Evolutionary conservation across 345 rosid species (phyloP).

Genomic region (Erysimum cheiranthoides): DNA sequence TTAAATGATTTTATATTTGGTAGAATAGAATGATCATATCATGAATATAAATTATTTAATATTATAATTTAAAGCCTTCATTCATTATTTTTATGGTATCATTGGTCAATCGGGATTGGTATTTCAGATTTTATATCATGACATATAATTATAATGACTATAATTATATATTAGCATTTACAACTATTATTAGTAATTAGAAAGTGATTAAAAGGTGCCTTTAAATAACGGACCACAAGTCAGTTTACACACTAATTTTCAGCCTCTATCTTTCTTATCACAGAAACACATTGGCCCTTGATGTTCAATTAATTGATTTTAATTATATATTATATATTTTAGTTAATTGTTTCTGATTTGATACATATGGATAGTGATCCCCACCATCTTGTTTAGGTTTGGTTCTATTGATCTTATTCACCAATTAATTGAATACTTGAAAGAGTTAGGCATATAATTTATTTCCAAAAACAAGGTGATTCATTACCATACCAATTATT

Average conservation of each 20-base stretch:
- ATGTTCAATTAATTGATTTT: conserved; percentile 44
- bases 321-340: conserved; percentile 49
- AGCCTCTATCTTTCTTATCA: conserved; percentile 35
- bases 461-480: conserved; percentile 3
- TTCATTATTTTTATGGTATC: conserved; percentile 8
- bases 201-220: conserved; percentile 47
- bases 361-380: conserved; percentile 51
- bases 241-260: conserved; percentile 62
- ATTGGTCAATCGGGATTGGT: conserved; percentile 16
- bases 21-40: conserved; percentile 9
- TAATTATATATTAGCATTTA: conserved; percentile 3
- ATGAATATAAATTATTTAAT: conserved; percentile 11
- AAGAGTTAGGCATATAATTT: conserved; percentile 37
- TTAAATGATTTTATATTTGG: conserved; percentile 47
- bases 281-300: conserved; percentile 44
- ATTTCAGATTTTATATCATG: conserved; percentile 15
- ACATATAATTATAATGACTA: neutral
- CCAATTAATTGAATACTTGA: conserved; percentile 30
- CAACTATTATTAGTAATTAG: conserved; percentile 37
- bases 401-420: conserved; percentile 35
- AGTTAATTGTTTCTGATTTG: conserved; percentile 34
- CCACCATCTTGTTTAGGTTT: conserved; percentile 55
- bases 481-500: conserved; percentile 3
- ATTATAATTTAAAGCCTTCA: neutral
- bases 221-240: conserved; percentile 64